These are phyloP conservation scores for Phytophthora hibernalis DNA, from an alignment of 352 stramenopile species.

Conservation along the genomic window DNA sequence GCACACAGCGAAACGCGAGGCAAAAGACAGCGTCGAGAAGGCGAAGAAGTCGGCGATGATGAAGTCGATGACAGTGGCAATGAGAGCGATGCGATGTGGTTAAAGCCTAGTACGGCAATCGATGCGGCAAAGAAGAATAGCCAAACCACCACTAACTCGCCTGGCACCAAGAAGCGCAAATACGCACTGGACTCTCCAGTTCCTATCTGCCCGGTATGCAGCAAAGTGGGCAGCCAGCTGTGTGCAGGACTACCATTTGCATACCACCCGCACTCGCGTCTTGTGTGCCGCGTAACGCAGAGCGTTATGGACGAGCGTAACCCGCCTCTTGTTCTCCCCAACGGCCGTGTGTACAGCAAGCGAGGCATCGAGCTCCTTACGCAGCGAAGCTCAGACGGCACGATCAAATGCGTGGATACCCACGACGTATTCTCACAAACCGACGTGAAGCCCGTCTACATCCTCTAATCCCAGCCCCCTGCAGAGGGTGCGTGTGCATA, in stretches of 20 bases:
- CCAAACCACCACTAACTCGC: constrained; percentile 4
- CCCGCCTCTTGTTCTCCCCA: constrained; percentile 79
- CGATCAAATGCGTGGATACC: constrained; percentile 81
- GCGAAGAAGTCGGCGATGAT: constrained; percentile 23
- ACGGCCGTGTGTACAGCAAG: constrained; percentile 87
- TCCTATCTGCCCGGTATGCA: constrained; percentile 80
- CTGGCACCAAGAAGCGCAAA: constrained; percentile 42
- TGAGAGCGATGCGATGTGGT: constrained; percentile 37
- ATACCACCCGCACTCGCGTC: constrained; percentile 83
- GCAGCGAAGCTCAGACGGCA: constrained; percentile 49
- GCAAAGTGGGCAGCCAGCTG: constrained; percentile 69
- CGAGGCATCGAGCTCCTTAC: constrained; percentile 69
- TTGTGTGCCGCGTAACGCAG: constrained; percentile 83
- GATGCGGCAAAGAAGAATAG: constrained; percentile 41
- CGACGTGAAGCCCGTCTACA: constrained; percentile 83
- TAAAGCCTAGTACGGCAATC: constrained; percentile 35
- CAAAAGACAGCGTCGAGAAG: constrained; percentile 31
- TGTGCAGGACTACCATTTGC: constrained; percentile 68
- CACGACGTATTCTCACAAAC: constrained; percentile 65
- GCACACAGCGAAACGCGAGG: constrained; percentile 22
- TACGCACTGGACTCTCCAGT: constrained; percentile 36
- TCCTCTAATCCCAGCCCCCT: constrained; percentile 52
- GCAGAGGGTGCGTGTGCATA: constrained; percentile 23
- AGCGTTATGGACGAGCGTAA: constrained; percentile 90
- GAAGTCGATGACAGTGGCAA: constrained; percentile 23